These are phyloP conservation scores for Obelidium mucronatum DNA, from an alignment of 192 early-diverging fungal species.

Conservation along the genomic window DNA sequence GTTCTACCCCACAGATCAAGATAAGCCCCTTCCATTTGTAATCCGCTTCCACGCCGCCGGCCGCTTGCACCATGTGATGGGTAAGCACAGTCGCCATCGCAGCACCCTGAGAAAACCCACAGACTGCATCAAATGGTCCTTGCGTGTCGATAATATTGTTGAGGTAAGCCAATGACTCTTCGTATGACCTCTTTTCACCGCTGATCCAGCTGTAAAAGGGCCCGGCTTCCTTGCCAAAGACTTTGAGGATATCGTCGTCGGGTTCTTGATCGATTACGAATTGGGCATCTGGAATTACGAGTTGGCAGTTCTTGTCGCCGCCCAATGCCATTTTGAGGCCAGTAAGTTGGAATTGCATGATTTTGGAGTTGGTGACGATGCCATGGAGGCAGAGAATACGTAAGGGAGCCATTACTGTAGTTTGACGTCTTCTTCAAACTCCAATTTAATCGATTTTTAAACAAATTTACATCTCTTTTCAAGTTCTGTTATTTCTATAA, in stretches of 20 bases:
- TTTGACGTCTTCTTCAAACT: no score
- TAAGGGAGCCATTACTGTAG: no score
- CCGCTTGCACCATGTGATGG: background rate
- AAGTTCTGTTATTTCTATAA: no score
- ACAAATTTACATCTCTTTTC: no score
- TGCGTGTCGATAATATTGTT: background rate
- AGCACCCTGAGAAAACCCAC: background rate
- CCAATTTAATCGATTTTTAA: no score
- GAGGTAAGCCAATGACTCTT: background rate
- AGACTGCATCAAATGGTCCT: slow-evolving; percentile 3
- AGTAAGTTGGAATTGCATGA: background rate
- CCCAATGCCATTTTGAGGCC: background rate
- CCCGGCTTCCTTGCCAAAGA: background rate
- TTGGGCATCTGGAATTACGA: background rate
- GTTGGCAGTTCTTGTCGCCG: background rate
- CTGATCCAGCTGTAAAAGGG: background rate
- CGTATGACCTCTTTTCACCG: background rate
- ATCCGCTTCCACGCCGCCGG: background rate
- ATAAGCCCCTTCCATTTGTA: background rate
- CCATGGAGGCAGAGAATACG: slow-evolving; percentile 7
- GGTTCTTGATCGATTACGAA: no score
- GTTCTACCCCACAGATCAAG: background rate
- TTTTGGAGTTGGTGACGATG: background rate
- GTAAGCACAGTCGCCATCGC: background rate
- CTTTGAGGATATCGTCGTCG: background rate